A percentile compares a stretch with the other conserved stretches of the same genome.
Evolutionary conservation across 352 stramenopile genomes (phyloP).

Genomic region (Blastocystis sp.): DNA sequence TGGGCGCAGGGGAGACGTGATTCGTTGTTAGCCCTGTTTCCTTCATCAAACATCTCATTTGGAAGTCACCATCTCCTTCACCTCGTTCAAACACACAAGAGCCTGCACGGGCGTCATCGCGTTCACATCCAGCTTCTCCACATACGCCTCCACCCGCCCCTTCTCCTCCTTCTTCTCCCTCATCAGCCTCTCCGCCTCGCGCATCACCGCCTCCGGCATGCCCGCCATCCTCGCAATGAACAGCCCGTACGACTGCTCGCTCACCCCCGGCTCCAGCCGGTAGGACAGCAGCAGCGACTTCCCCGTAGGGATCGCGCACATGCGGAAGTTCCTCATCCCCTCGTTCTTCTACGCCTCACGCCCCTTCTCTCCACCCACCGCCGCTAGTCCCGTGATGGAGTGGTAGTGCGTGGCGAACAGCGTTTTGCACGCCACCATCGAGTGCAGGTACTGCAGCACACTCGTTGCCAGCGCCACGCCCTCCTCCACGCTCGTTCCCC

Average conservation of each 20-base stretch:
- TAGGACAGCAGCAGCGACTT: slow-evolving; percentile 57
- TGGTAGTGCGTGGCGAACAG: slow-evolving; percentile 64
- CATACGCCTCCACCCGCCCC: background rate
- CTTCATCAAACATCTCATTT: background rate
- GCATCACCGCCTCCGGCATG: slow-evolving; percentile 48
- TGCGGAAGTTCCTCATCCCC: slow-evolving; percentile 47
- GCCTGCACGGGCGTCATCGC: slow-evolving; percentile 29
- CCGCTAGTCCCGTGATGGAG: slow-evolving; percentile 12
- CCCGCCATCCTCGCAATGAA: slow-evolving; percentile 58
- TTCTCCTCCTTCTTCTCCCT: background rate
- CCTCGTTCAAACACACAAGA: slow-evolving; percentile 9
- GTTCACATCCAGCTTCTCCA: slow-evolving; percentile 22
- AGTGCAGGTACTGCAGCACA: slow-evolving; percentile 49
- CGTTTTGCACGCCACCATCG: slow-evolving; percentile 25
- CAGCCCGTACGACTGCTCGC: slow-evolving; percentile 59
- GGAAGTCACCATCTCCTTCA: slow-evolving; percentile 3
- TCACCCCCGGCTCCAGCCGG: slow-evolving; percentile 45
- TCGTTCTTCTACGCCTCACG: background rate
- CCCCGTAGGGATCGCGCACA: slow-evolving; percentile 37
- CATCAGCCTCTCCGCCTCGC: slow-evolving; percentile 11
- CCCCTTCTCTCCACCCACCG: background rate
- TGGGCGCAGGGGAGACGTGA: too few species aligned
- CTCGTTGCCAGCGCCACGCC: slow-evolving; percentile 41
- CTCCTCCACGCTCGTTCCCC: slow-evolving; percentile 62
- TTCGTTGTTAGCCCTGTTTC: too few species aligned